A percentile compares a stretch with the other conserved stretches of the same genome.
Evolutionary conservation across 768 basidiomycete genomes (phyloP).

Genomic region (Kwoniella sp.): DNA sequence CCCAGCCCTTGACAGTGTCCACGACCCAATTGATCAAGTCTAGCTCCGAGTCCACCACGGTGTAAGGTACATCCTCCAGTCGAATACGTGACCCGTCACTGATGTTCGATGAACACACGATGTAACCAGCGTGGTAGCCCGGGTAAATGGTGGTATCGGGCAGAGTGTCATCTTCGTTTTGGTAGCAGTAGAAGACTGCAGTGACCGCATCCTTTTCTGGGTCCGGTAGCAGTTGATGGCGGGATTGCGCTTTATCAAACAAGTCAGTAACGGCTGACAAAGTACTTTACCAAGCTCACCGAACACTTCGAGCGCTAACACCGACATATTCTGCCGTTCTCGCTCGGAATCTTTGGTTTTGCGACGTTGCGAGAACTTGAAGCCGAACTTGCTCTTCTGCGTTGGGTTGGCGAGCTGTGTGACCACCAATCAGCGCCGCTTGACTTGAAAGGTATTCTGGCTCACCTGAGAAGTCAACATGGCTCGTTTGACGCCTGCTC

Average conservation of each 20-base stretch:
- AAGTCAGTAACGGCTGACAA: background rate
- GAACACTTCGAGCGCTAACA: conserved; percentile 78
- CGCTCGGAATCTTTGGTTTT: conserved; percentile 54
- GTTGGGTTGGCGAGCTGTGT: conserved; percentile 68
- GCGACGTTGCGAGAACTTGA: conserved; percentile 59
- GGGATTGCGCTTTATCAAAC: conserved; percentile 58
- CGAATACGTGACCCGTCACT: conserved; percentile 27
- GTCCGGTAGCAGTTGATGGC: conserved; percentile 61
- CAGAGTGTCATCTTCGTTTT: conserved; percentile 53
- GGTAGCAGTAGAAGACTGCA: conserved; percentile 71
- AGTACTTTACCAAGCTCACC: conserved; percentile 54
- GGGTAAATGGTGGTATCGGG: conserved; percentile 31
- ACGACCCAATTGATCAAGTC: conserved; percentile 73
- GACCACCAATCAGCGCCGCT: background rate
- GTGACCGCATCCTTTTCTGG: conserved; percentile 63
- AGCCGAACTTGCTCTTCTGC: conserved; percentile 65
- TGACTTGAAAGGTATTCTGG: conserved; percentile 19
- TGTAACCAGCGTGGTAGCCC: conserved; percentile 47
- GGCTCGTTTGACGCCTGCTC: conserved; percentile 9
- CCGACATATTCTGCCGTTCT: conserved; percentile 68
- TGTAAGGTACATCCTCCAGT: conserved; percentile 52
- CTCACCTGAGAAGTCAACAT: conserved; percentile 12
- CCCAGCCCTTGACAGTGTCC: conserved; percentile 68
- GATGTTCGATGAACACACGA: conserved; percentile 31
- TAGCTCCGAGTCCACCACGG: conserved; percentile 62